Percentiles rank a stretch among this genome's conserved stretches.
Evolutionary conservation across 129 eudicot species (phyloP).

Genomic region (carrot (Daucus carota)): DH1_v3.0 NC_030382.2:41360001-41360500

Average conservation of each 20-base stretch:
- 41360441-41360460: neutral
- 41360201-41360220: neutral
- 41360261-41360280: neutral
- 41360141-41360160: neutral
- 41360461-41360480: neutral
- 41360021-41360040: neutral
- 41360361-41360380: neutral
- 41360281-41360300: neutral
- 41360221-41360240: conserved; percentile 1
- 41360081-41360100: neutral
- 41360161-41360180: neutral
- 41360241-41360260: conserved; percentile 9
- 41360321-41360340: neutral
- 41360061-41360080: neutral
- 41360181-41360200: neutral
- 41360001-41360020: neutral
- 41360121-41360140: neutral
- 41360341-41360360: neutral
- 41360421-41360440: neutral
- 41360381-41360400: conserved; percentile 10
- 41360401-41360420: conserved; percentile 14
- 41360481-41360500: conserved; percentile 14
- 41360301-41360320: neutral
- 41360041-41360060: neutral
- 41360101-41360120: neutral